Evolutionary conservation across 192 early-diverging fungal genomes (phyloP).

Genomic region (Pilobolus umbonatus): DNA sequence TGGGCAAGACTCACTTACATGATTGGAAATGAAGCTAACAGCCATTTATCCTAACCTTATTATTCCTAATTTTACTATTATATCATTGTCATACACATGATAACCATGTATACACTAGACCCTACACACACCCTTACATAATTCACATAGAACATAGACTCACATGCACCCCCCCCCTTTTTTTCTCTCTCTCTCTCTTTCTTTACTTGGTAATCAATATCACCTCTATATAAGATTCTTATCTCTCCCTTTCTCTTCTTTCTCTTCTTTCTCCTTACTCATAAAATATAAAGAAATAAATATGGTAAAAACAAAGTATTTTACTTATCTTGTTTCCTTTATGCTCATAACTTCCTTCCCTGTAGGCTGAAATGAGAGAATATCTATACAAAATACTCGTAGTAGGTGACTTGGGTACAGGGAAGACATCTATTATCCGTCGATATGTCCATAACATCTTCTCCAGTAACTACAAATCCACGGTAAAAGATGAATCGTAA

Average conservation of each 20-base stretch:
- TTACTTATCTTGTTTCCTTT: background rate
- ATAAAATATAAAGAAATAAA: background rate
- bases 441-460: constrained; percentile 59
- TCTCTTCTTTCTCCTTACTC: background rate
- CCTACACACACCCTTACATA: too few species aligned
- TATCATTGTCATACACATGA: too few species aligned
- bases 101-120: too few species aligned
- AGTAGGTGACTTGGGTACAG: constrained; percentile 53
- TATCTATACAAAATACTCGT: constrained; percentile 61
- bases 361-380: constrained; percentile 36
- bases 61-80: background rate
- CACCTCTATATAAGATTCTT: too few species aligned
- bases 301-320: background rate
- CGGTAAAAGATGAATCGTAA: constrained; percentile 30
- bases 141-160: too few species aligned
- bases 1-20: constrained; percentile 8
- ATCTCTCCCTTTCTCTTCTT: too few species aligned
- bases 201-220: background rate
- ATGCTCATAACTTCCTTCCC: background rate
- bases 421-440: constrained; percentile 58
- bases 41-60: background rate
- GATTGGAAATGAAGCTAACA: background rate
- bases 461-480: constrained; percentile 52
- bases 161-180: background rate
- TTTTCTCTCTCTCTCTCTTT: constrained; percentile 1